Base-by-base conservation (phyloP, 2,329 filamentous ascomycete species). In the Fusarium secorum region DNA sequence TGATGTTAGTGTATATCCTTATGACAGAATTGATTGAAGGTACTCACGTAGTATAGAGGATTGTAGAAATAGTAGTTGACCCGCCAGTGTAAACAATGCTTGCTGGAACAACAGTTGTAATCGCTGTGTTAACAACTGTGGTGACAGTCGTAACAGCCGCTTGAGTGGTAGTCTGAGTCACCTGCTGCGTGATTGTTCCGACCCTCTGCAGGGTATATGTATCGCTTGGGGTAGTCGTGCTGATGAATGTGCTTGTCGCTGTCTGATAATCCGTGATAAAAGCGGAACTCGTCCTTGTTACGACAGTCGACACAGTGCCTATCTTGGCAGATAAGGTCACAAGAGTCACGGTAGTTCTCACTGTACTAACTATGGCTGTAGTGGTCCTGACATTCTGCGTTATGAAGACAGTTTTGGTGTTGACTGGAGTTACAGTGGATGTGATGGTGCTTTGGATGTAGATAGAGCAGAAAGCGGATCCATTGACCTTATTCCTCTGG, bases 11-110 rank as follows among this genome's bases (percentile, higher is more conserved):
- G 18, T 18, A 11, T 4, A 8, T 24, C 4, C 11, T 18, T 11
- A 5, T 0, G 10, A 24, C 1, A 13, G 22, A 18, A 24, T 6
- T 9, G 0, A 42, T 24, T 24, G 4, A 42, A 24, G 15, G 22
- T 6, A 42, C 41, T 42, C 11, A 42, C 41, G 41, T 42, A 42
- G 11, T 18, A 42, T 42, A 42, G 15, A 42, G 11, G 17, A 18
- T 42, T 24, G 10, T 42, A 24, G 41, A 42, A 42, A 42, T 13
- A 5, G 41, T 42, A 24, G 41, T 42, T 24, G 22, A 13, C 11
- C 39, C 22, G 22, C 39, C 22, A 24, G 41, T 13, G 22, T 42
- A 42, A 8, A 42, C 4, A 24, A 42, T 11, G 15, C 41, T 42
- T 42, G 15, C 11, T 24, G 41, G 22, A 18, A 42, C 11, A 42